Base-by-base conservation (phyloP, 2,329 filamentous ascomycete genomes). In the Penicillium sp. region DNA sequence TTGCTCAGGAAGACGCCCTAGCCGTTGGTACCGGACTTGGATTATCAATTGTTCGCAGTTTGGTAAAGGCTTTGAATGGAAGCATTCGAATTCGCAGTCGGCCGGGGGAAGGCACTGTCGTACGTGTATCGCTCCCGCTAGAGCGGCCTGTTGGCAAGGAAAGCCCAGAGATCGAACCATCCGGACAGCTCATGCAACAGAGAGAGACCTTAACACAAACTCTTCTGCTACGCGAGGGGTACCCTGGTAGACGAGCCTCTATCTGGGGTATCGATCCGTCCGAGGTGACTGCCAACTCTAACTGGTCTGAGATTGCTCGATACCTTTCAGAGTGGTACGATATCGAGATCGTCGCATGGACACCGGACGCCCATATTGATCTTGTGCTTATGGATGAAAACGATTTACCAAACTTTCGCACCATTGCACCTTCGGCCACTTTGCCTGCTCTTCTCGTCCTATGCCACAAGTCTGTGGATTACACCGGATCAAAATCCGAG, bases 31-130 rank as follows among this genome's bases (percentile, higher is more conserved):
- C 74, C 0, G 75, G 75, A 0, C 74, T 90, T 0, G 87, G 87
- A 0, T 70, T 90, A 31, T 86, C 82, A 39, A 82, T 90, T 9
- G 86, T 89, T 3, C 79, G 80, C 21, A 69, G 77, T 65, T 82
- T 89, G 7, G 80, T 87, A 16, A 79, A 81, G 45, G 80, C 83
- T 27, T 72, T 89, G 1, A 78, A 80, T 29, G 86, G 86, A 0
- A 78, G 74, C 7, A 83, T 89, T 41, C 77, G 82, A 9, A 77
- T 88, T 34, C 76, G 76, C 32, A 84, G 78, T 47, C 75, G 81
- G 50, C 72, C 77, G 10, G 77, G 78, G 2, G 74, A 78, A 37
- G 85, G 85, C 2, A 86, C 84, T 0, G 78, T 80, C 23, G 78
- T 84, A 3, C 76, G 74, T 10, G 77, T 84, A 8, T 75, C 70